These are phyloP conservation scores for Chalaropsis ovoidea DNA, from an alignment of 2,329 filamentous ascomycete species.

Conservation along the genomic window DNA sequence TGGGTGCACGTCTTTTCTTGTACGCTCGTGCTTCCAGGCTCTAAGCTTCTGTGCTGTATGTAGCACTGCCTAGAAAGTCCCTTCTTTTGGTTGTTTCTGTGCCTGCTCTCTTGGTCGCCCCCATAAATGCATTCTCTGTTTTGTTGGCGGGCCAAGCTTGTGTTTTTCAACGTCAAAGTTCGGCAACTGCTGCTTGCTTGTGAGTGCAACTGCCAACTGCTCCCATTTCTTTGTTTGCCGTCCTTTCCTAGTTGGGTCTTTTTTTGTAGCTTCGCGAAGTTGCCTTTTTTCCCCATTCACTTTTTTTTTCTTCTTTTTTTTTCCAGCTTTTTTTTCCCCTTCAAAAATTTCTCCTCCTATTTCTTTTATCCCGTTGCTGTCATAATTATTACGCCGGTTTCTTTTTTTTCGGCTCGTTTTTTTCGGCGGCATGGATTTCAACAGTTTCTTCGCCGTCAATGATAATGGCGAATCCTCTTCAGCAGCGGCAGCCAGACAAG, in stretches of 20 bases:
- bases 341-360: not conserved
- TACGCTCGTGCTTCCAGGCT: not conserved
- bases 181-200: not conserved
- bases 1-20: not conserved
- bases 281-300: not conserved
- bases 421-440: constrained; percentile 22
- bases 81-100: not conserved
- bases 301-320: not conserved
- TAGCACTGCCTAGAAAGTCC: not conserved
- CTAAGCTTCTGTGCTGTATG: not conserved
- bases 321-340: not conserved
- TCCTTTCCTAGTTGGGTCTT: constrained; percentile 5
- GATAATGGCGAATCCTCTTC: constrained; percentile 18
- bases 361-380: constrained; percentile 29
- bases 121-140: not conserved
- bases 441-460: constrained; percentile 20
- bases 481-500: constrained; percentile 13
- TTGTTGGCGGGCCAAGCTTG: not conserved
- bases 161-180: not conserved
- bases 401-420: not conserved
- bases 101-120: not conserved
- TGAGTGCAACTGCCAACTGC: constrained; percentile 1
- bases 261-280: constrained; percentile 6
- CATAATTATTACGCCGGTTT: constrained; percentile 33
- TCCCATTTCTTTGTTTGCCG: not conserved